Conservation (phyloP, 2,329 filamentous ascomycete species). For the Paraphaeosphaeria sporulosa region DNA sequence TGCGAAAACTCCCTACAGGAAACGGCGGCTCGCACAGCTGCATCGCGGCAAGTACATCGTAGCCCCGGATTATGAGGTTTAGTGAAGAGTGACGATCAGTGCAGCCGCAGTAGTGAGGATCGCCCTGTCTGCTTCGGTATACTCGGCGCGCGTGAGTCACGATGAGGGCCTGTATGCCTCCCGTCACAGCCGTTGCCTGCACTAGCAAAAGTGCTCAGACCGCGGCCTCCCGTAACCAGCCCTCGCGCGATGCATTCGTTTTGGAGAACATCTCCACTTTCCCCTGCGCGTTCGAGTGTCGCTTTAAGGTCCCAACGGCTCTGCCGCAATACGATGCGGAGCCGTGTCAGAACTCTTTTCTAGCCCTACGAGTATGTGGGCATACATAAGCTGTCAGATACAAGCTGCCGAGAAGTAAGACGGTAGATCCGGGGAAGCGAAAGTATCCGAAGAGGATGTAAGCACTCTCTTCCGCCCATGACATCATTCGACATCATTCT, state of each 20-base stretch:
- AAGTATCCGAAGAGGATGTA: not conserved
- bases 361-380: conserved; percentile 14
- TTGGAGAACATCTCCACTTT: not conserved
- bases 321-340: conserved; percentile 5
- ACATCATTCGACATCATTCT: not conserved
- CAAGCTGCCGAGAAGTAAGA: conserved; percentile 11
- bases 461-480: conserved; percentile 2
- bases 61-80: not conserved
- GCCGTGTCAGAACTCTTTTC: conserved; percentile 22
- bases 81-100: not conserved
- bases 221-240: not conserved
- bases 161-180: no score
- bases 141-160: not conserved
- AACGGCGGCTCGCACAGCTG: not conserved
- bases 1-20: not conserved
- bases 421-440: conserved; percentile 14
- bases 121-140: not conserved
- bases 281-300: not conserved
- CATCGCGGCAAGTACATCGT: not conserved
- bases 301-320: not conserved
- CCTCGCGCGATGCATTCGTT: not conserved
- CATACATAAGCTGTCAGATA: conserved; percentile 7
- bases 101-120: not conserved
- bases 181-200: conserved; percentile 5
- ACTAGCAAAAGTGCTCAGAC: not conserved